Evolutionary conservation across 2,329 filamentous ascomycete genomes (phyloP).

Genomic region (Neocucurbitaria cava): DNA sequence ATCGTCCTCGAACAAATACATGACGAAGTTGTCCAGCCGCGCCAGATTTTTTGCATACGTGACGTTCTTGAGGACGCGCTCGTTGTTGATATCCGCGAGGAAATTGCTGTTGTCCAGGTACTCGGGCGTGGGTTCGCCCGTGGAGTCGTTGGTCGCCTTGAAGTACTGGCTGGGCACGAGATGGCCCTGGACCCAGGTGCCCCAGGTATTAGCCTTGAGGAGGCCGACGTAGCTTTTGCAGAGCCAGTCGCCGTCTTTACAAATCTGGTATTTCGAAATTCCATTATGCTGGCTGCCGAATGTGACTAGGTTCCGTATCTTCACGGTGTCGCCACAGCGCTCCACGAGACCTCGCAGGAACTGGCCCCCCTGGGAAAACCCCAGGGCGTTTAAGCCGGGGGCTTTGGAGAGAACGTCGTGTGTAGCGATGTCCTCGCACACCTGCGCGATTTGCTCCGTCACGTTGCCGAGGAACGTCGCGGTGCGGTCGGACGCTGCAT

Average conservation of each 20-base stretch:
- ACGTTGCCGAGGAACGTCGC: conserved; percentile 93
- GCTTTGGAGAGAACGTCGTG: conserved; percentile 83
- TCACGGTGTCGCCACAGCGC: conserved; percentile 75
- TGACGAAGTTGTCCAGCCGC: conserved; percentile 76
- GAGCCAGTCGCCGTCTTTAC: conserved; percentile 74
- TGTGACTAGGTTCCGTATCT: conserved; percentile 80
- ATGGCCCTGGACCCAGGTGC: conserved; percentile 74
- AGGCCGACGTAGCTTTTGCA: conserved; percentile 82
- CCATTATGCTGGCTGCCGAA: conserved; percentile 94
- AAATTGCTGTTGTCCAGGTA: conserved; percentile 88
- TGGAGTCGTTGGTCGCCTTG: conserved; percentile 69
- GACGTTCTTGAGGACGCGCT: conserved; percentile 75
- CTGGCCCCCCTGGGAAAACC: conserved; percentile 94
- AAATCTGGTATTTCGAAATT: conserved; percentile 81
- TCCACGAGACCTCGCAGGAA: conserved; percentile 93
- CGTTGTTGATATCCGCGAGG: conserved; percentile 95
- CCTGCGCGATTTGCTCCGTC: conserved; percentile 74
- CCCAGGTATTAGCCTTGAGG: conserved; percentile 82
- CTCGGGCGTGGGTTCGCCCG: conserved; percentile 59
- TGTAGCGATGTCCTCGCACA: conserved; percentile 77
- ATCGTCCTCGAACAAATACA: conserved; percentile 91
- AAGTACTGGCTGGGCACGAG: conserved; percentile 96
- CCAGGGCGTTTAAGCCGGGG: conserved; percentile 85
- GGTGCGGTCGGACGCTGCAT: conserved; percentile 72
- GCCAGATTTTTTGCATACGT: conserved; percentile 76